Percentiles rank a stretch among this genome's conserved stretches.
These are phyloP conservation scores for Penicillium sp. DNA, from an alignment of 2,329 filamentous ascomycete genomes.

Conservation along the genomic window DNA sequence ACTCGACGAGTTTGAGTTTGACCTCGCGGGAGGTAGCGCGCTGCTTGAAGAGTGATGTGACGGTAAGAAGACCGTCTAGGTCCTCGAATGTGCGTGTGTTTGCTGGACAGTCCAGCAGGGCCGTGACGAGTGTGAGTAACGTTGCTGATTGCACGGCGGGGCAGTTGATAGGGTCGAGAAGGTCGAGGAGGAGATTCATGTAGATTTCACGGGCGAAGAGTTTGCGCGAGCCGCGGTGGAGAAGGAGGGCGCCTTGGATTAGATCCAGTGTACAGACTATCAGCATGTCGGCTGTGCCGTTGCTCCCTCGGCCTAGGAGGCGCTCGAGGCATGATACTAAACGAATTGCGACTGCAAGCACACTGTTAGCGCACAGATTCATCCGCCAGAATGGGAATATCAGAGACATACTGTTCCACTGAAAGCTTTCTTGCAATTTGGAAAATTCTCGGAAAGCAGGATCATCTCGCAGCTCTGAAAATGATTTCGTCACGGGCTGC, in stretches of 20 bases:
- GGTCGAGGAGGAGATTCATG: constrained; percentile 95
- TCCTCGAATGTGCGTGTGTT: constrained; percentile 91
- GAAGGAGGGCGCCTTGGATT: constrained; percentile 78
- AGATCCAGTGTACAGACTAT: constrained; percentile 85
- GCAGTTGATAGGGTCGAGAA: constrained; percentile 87
- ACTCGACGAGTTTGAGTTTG: constrained; percentile 94
- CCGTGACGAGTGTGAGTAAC: constrained; percentile 82
- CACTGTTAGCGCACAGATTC: background rate
- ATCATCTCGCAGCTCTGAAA: constrained; percentile 70
- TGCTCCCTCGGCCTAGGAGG: constrained; percentile 74
- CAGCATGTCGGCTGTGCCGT: constrained; percentile 79
- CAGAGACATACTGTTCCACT: constrained; percentile 70
- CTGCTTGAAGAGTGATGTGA: constrained; percentile 90
- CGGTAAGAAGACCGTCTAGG: constrained; percentile 84
- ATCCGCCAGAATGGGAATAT: constrained; percentile 14
- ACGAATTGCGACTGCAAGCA: constrained; percentile 65
- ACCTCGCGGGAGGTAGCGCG: constrained; percentile 80
- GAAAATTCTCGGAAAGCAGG: constrained; percentile 94
- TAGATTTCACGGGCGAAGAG: constrained; percentile 85
- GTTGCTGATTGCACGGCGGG: constrained; percentile 88
- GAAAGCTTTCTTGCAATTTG: constrained; percentile 92
- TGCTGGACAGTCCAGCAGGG: constrained; percentile 76
- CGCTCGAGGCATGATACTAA: constrained; percentile 82
- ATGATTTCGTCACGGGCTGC: constrained; percentile 54
- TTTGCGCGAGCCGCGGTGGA: constrained; percentile 84